Base-by-base conservation (phyloP, 345 rosid species). In the Populus tremula region DNA sequence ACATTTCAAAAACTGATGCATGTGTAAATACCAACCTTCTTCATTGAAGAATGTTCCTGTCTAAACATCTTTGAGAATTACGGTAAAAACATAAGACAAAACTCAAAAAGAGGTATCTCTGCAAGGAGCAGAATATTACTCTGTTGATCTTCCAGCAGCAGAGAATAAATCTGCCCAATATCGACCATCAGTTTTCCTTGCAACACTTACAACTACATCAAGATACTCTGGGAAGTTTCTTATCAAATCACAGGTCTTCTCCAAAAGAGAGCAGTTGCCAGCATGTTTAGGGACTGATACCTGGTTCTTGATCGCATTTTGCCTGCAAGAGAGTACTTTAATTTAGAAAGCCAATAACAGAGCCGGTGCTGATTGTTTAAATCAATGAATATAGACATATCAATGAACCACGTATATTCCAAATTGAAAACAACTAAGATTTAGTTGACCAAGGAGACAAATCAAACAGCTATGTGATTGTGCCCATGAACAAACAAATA, bases 131-230 rank as follows among this genome's bases (percentile, higher is more conserved):
- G 76, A 76, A 65, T n/a, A 66, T 65, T 93, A 96, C 99, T 93
- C 94, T 65, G 99, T 92, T 81, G 99, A 96, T 87, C 97, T 92
- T 87, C 99, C 99, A 80, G 99, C 98, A 69, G 98, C 92, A 78
- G 86, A 82, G 83, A 96, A 93, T 82, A 96, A 82, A 87, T 93
- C 94, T n/a, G 97, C 91, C 99, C 99, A 96, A 80, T 96, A 95
- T 67, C 99, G 93, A 72, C 96, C 98, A 84, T 96, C 98, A 49
- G 98, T 96, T 89, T 93, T 93, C 79, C 99, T 96, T 56, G 99
- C 97, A 84, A 96, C 99, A 85, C 93, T 96, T 64, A 96, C 99
- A 54, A 96, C 99, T 76, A 96, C 97, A 82, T 96, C 97, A 78
- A 88, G 91, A 81, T 93, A 96, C 82, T 93, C 98, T 0, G 96